A percentile compares a stretch with the other conserved stretches of the same genome.
These are phyloP conservation scores for Spongispora temasekensis DNA, from an alignment of 1,284 basidiomycete species.

Conservation along the genomic window DNA sequence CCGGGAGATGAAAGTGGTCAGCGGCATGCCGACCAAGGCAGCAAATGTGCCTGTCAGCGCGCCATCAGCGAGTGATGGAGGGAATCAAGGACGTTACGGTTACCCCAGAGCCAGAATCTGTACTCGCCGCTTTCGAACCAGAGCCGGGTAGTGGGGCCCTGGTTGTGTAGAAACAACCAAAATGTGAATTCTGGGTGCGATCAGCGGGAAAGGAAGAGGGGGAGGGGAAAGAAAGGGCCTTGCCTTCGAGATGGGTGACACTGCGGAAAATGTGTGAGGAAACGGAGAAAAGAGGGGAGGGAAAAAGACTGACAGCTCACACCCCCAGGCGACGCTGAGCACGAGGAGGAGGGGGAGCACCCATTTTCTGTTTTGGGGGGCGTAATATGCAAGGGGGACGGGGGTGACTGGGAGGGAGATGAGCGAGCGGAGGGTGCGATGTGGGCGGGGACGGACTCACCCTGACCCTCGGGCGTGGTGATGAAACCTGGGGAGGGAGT, in stretches of 20 bases:
- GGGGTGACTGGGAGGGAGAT: slow-evolving; percentile 49
- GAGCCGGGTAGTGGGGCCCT: slow-evolving; percentile 61
- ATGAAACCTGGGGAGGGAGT: slow-evolving; percentile 43
- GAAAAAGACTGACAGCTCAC: slow-evolving; percentile 67
- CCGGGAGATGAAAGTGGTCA: slow-evolving; percentile 60
- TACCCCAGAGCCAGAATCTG: slow-evolving; percentile 60
- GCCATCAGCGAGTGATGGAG: slow-evolving; percentile 17
- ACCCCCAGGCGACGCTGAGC: slow-evolving; percentile 67
- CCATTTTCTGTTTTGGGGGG: slow-evolving; percentile 46
- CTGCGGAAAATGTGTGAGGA: slow-evolving; percentile 36
- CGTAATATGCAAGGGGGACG: slow-evolving; percentile 53
- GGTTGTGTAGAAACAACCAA: slow-evolving; percentile 75
- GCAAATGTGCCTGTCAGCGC: slow-evolving; percentile 53
- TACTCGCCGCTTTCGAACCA: slow-evolving; percentile 76
- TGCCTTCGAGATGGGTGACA: slow-evolving; percentile 81
- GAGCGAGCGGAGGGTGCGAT: slow-evolving; percentile 4
- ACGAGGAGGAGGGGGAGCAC: slow-evolving; percentile 67
- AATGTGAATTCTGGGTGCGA: slow-evolving; percentile 62
- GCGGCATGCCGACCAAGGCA: slow-evolving; percentile 66
- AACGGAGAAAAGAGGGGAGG: background rate
- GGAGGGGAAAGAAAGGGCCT: background rate
- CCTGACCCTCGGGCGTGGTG: slow-evolving; percentile 33
- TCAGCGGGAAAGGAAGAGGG: slow-evolving; percentile 3
- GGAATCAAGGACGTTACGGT: background rate
- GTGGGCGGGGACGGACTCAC: slow-evolving; percentile 38